phyloP scores from a whole-genome alignment of 345 rosid genomes.

The Lepidium africanum region DNA sequence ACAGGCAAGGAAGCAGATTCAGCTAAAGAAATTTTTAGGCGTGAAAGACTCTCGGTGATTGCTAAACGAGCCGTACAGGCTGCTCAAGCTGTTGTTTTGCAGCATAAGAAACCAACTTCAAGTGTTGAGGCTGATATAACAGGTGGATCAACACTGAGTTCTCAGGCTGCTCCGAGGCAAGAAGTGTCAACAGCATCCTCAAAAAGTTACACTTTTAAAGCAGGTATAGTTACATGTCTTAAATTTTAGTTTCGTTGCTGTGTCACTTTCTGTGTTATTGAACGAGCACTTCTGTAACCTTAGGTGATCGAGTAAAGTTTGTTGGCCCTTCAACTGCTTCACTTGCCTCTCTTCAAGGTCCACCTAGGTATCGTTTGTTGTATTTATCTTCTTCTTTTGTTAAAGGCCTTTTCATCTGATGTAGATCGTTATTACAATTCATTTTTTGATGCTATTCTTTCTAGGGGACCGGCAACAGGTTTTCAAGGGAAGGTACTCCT shows the following conservation, averaged over 20 bases:
- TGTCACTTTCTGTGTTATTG: conserved; percentile 1
- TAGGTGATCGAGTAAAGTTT: conserved; percentile 92
- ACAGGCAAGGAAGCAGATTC: conserved; percentile 54
- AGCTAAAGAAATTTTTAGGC: conserved; percentile 52
- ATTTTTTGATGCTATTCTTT: neutral
- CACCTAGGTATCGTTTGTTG: conserved; percentile 39
- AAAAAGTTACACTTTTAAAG: conserved; percentile 62
- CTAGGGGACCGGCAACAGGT: conserved; percentile 73
- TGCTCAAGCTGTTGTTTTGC: conserved; percentile 43
- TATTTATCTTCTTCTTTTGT: conserved; percentile 7
- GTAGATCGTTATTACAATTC: neutral
- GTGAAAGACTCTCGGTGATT: conserved; percentile 52
- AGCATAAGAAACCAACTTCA: conserved; percentile 78
- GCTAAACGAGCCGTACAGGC: conserved; percentile 45
- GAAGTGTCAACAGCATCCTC: conserved; percentile 91
- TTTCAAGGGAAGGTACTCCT: conserved; percentile 85
- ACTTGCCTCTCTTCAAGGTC: conserved; percentile 38
- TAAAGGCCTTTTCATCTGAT: neutral
- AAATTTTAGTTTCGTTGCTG: neutral
- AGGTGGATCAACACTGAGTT: conserved; percentile 67
- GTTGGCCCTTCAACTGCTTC: conserved; percentile 41
- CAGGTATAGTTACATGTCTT: conserved; percentile 38
- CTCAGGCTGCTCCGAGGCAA: conserved; percentile 71
- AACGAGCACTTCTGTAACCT: conserved; percentile 14
- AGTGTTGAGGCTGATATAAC: conserved; percentile 91